Evolutionary conservation across 31 red algal genomes (phyloP), one percentile per base, ranked within the genome.

Genomic region (Asparagopsis taxiformis): DNA sequence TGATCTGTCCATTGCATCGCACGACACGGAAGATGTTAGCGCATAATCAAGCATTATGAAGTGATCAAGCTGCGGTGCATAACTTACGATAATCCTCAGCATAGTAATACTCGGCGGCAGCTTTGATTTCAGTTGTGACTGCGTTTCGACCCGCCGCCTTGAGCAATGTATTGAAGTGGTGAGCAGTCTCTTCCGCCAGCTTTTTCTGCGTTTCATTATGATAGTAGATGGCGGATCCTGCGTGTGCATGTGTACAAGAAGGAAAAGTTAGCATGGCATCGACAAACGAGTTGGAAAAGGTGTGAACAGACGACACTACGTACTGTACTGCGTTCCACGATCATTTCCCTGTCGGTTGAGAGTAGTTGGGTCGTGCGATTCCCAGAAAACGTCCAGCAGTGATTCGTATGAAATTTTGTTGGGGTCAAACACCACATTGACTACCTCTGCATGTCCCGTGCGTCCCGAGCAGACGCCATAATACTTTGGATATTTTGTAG

Each of bases 261-360:
- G n/a, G n/a, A n/a, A n/a, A n/a, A n/a, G n/a, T n/a, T n/a, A n/a
- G n/a, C n/a, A n/a, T n/a, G n/a, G n/a, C n/a, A n/a, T n/a, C n/a
- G n/a, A n/a, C n/a, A n/a, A n/a, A n/a, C n/a, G n/a, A n/a, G n/a
- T n/a, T n/a, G n/a, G n/a, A n/a, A n/a, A n/a, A n/a, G n/a, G n/a
- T n/a, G n/a, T n/a, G n/a, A n/a, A n/a, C n/a, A n/a, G n/a, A n/a
- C n/a, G n/a, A n/a, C n/a, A n/a, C n/a, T n/a, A n/a, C n/a, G n/a
- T n/a, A n/a, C 16, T n/a, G 75, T 93, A 93, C 55, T 93, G 89
- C 15, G 89, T 70, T 23, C 89, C 89, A 29, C 80, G 31, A 33
- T 93, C 89, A 21, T 72, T 79, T n/a, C 89, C 89, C 32, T 93
- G 89, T 9, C 89, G 63, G 65, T 93, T 72, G 24, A 59, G 20